Evolutionary conservation across 352 stramenopile species (phyloP), one percentile per base, ranked within the genome.

Genomic region (Phytophthora kernoviae): DNA sequence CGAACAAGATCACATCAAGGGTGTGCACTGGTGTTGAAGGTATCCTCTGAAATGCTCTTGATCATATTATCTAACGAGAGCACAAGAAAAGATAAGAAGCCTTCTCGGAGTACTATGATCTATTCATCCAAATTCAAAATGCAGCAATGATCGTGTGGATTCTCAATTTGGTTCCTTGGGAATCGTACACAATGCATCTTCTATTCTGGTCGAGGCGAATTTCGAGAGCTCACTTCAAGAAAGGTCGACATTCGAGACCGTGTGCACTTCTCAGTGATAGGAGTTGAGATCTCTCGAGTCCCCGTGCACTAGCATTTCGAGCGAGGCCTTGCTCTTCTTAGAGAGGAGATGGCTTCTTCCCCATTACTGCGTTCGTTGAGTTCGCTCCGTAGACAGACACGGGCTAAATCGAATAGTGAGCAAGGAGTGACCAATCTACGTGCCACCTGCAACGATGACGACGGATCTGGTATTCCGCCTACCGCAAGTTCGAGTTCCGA

Each of bases 401-500:
- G 6, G 9, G 4, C 37, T 2, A 43, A 43, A 14, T 17, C n/a
- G 15, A 43, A 21, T 43, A 17, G 37, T 21, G 37, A 17, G 3
- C 24, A 30, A 18, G 12, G 5, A 21, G 12, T 20, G 37, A 21
- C 18, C 21, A 17, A 43, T 43, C 9, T 21, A 4, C 37, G 18
- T 21, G 8, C 21, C 14, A 9, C 37, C n/a, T 18, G 12, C 12
- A 18, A 43, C 9, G 37, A 43, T 21, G 37, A 43, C 12, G 15
- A 8, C 12, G 2, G 10, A 2, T 7, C 6, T 30, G 24, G 24
- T 30, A 3, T 18, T 37, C 8, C 7, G 1, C 57, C 47, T 2
- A 39, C 26, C 8, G 26, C 34, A 21, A 21, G 6, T 27, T 56
- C 36, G 21, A 60, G 56, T 50, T 47, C 65, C 3, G 68, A 83